A percentile compares a stretch with the other conserved stretches of the same genome.
phyloP scores from a whole-genome alignment of 495 filamentous ascomycete genomes.

The Talaromyces borbonicus region DNA sequence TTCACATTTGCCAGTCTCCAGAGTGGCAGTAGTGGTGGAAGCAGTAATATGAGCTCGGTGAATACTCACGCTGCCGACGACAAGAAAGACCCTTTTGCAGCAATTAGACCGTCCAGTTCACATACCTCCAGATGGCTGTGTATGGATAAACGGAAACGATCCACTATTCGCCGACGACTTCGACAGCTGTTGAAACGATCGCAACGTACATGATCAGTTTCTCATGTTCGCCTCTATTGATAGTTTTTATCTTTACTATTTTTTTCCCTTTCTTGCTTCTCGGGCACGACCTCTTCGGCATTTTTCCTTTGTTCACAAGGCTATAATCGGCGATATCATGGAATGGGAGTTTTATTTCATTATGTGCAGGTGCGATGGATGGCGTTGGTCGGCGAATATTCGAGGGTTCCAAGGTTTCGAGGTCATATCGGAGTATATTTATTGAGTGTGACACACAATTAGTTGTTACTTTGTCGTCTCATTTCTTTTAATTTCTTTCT shows the following conservation, averaged over 20 bases:
- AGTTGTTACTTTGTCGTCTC: too few relatives aligned
- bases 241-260: too few relatives aligned
- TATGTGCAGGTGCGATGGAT: too few relatives aligned
- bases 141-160: background rate
- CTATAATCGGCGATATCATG: background rate
- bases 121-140: background rate
- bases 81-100: background rate
- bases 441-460: background rate
- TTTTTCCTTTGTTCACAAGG: constrained; percentile 1
- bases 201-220: too few relatives aligned
- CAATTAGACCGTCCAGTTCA: background rate
- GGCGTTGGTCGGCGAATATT: background rate
- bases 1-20: too few relatives aligned
- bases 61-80: too few relatives aligned
- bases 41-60: too few relatives aligned
- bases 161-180: constrained; percentile 3
- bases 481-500: too few relatives aligned
- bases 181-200: constrained; percentile 3
- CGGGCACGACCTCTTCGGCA: too few relatives aligned
- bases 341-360: background rate
- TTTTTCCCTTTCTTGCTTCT: too few relatives aligned
- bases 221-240: too few relatives aligned
- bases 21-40: too few relatives aligned
- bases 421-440: background rate
- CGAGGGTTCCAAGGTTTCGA: background rate